Evolutionary conservation across 2,329 filamentous ascomycete species (phyloP).

Genomic region (Xylaria sp.): DNA sequence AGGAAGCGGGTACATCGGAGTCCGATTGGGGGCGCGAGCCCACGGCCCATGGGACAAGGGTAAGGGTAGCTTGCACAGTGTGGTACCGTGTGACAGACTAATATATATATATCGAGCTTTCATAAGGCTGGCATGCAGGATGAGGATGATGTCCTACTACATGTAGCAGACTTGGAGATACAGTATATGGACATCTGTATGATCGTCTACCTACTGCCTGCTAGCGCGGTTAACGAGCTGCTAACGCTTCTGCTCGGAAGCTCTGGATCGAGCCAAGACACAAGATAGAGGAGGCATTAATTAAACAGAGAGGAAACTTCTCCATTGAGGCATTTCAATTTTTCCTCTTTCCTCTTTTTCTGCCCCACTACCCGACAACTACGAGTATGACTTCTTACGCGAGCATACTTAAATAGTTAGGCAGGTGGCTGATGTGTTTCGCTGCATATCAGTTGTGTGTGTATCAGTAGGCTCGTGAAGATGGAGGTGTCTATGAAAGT

Average conservation of each 20-base stretch:
- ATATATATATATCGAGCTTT: conserved; percentile 1
- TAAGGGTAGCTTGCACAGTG: conserved; percentile 5
- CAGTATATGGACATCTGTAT: no score
- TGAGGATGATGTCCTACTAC: no score
- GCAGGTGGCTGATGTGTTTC: no score
- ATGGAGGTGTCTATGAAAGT: no score
- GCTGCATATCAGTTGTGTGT: no score
- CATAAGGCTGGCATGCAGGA: conserved; percentile 15
- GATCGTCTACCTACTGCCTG: no score
- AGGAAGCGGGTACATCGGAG: conserved; percentile 8
- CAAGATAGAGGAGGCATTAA: neutral
- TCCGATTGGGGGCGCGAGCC: conserved; percentile 6
- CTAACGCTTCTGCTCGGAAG: neutral
- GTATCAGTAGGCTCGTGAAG: no score
- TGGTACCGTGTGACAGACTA: neutral
- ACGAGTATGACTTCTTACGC: no score
- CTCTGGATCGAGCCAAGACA: neutral
- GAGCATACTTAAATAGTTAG: no score
- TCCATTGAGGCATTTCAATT: neutral
- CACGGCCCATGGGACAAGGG: no score
- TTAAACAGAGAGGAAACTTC: neutral
- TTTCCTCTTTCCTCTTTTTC: neutral
- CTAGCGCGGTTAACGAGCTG: neutral
- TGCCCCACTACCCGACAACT: neutral
- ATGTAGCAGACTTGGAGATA: no score